phyloP scores from a whole-genome alignment of 108 stramenopile species.

The Skeletonema potamos region DNA sequence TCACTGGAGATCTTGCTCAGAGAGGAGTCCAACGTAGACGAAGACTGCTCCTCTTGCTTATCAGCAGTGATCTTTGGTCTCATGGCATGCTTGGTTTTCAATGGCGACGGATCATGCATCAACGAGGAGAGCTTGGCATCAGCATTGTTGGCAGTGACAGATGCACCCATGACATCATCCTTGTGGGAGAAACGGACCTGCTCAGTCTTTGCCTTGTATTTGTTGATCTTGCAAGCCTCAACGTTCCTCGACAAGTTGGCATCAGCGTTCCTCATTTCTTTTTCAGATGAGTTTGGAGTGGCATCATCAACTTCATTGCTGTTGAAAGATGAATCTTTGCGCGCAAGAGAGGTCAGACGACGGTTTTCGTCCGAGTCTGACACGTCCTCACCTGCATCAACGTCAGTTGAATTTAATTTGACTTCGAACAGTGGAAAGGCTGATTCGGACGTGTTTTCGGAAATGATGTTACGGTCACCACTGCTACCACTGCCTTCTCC shows the following conservation, averaged over 20 bases:
- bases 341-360: constrained; percentile 11
- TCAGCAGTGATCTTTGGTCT: not conserved
- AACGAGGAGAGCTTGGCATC: constrained; percentile 74
- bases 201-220: constrained; percentile 39
- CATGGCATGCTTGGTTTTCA: constrained; percentile 11
- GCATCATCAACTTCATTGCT: constrained; percentile 7
- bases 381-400: constrained; percentile 30
- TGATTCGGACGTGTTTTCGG: not conserved
- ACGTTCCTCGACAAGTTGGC: constrained; percentile 51
- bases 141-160: constrained; percentile 87
- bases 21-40: constrained; percentile 54
- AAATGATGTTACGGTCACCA: not conserved
- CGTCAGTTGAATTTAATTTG: constrained; percentile 15
- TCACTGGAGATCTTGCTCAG: constrained; percentile 65
- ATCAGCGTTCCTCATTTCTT: constrained; percentile 45
- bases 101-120: constrained; percentile 42
- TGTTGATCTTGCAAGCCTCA: constrained; percentile 65
- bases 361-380: constrained; percentile 27
- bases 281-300: constrained; percentile 23
- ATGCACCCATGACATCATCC: constrained; percentile 85
- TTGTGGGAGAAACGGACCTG: constrained; percentile 44
- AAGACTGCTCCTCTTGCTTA: constrained; percentile 51
- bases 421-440: constrained; percentile 26
- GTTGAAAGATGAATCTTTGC: constrained; percentile 25
- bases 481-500: not conserved